Base-by-base conservation (phyloP, 1,284 basidiomycete species). In the Heterobasidion occidentale region DNA sequence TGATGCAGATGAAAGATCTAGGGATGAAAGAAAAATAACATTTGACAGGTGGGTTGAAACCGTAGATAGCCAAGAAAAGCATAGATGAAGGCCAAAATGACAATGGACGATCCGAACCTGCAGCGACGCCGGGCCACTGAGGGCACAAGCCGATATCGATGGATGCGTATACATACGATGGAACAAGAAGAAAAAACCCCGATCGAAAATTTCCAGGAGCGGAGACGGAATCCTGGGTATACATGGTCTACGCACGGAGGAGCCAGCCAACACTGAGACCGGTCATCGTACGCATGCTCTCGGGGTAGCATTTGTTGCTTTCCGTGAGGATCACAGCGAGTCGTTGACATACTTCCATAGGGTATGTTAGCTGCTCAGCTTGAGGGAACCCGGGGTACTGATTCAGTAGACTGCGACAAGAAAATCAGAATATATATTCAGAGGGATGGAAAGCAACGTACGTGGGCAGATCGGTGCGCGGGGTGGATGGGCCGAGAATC, bases 191-290 rank as follows among this genome's bases (percentile, higher is more conserved):
- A 42, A 42, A 42, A 42, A 42, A 12, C 5, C 38, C 4, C 9
- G 38, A n/a, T 12, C 12, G 38, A 9, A 42, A n/a, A 42, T 42
- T 11, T n/a, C 12, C 11, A 42, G 38, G 38, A 42, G 7, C 38
- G 38, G 3, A 42, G n/a, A 42, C 5, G 38, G 7, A 42, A 11
- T 12, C 11, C n/a, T 11, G 5, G 38, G 38, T 42, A 42, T 42
- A n/a, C 12, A 11, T 42, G 11, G 38, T 7, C 38, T 42, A 71
- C 5, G 63, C 63, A 49, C 71, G 70, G 53, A 74, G 77, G 58
- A 92, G 71, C 88, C 88, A 92, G 9, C 89, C 89, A 53, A 92
- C 86, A 59, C 89, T 80, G 60, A 92, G 70, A 9, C 84, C 87
- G 19, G 86, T 90, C 84, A 92, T 87, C 47, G 75, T 79, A 38